phyloP scores from a whole-genome alignment of 2,329 filamentous ascomycete genomes.

The Diaporthe vaccinii region DNA sequence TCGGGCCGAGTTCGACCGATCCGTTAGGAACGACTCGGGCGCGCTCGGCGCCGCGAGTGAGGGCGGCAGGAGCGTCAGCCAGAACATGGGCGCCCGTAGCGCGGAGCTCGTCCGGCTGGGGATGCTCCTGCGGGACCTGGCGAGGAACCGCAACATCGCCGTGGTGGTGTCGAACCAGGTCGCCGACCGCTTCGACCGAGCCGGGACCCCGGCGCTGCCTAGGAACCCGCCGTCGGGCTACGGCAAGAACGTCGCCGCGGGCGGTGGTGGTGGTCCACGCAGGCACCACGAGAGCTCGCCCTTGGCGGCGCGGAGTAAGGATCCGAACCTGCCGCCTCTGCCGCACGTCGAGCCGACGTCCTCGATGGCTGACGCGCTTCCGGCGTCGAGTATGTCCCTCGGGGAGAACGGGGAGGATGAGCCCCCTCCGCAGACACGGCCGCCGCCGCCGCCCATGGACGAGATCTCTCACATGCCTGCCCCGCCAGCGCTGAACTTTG shows the following conservation, averaged over 20 bases:
- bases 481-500: slow-evolving; percentile 74
- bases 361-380: slow-evolving; percentile 53
- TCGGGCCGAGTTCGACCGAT: slow-evolving; percentile 85
- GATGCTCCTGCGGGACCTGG: slow-evolving; percentile 80
- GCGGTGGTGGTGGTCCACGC: background rate
- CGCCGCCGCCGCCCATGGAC: slow-evolving; percentile 31
- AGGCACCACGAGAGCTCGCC: slow-evolving; percentile 53
- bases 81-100: slow-evolving; percentile 80
- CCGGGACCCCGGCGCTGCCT: slow-evolving; percentile 40
- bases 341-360: slow-evolving; percentile 54
- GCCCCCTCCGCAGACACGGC: slow-evolving; percentile 20
- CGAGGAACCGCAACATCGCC: slow-evolving; percentile 80
- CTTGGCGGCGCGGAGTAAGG: slow-evolving; percentile 61
- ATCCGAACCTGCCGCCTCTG: slow-evolving; percentile 46
- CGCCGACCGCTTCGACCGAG: slow-evolving; percentile 80
- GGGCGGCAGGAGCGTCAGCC: slow-evolving; percentile 50
- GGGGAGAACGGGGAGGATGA: slow-evolving; percentile 40
- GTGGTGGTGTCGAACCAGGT: slow-evolving; percentile 97
- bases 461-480: slow-evolving; percentile 19
- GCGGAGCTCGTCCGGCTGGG: slow-evolving; percentile 84
- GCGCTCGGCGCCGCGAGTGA: slow-evolving; percentile 46
- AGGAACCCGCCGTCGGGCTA: slow-evolving; percentile 39
- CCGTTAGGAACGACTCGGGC: slow-evolving; percentile 2
- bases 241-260: slow-evolving; percentile 20
- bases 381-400: slow-evolving; percentile 52